Conservation (phyloP, 805 yeast species). For the Clavispora carvajalis region DNA sequence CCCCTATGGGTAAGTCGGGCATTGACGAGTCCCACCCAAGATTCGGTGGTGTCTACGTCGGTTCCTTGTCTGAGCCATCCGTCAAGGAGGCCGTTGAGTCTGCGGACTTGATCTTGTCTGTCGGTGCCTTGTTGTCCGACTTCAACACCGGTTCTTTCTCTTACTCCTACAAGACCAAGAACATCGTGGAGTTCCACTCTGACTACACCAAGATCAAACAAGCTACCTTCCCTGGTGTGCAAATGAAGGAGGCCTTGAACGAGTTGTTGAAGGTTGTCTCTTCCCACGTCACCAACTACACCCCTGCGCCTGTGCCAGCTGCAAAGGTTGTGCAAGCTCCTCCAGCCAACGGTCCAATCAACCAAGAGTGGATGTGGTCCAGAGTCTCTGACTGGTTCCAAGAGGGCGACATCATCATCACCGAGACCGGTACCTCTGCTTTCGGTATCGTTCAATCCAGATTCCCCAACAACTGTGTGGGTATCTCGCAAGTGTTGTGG, state of each 20-base stretch:
- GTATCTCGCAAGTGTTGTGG: constrained; percentile 25
- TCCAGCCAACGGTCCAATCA: constrained; percentile 20
- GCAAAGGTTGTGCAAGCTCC: constrained; percentile 44
- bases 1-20: constrained; percentile 87
- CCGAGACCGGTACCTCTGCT: constrained; percentile 25
- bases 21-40: constrained; percentile 54
- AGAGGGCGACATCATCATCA: constrained; percentile 24
- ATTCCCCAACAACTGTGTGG: constrained; percentile 20
- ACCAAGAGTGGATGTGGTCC: constrained; percentile 24
- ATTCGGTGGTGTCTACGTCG: constrained; percentile 83
- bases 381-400: constrained; percentile 21
- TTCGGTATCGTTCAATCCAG: constrained; percentile 23
- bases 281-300: constrained; percentile 37
- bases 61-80: constrained; percentile 69
- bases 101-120: constrained; percentile 69
- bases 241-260: constrained; percentile 49
- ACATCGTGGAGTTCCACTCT: constrained; percentile 75
- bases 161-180: constrained; percentile 67
- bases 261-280: constrained; percentile 30
- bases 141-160: constrained; percentile 88
- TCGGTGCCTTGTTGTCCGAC: constrained; percentile 82
- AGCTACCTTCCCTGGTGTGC: constrained; percentile 68
- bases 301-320: constrained; percentile 52
- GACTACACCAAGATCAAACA: constrained; percentile 65
- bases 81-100: constrained; percentile 68